Evolutionary conservation across 176 grass and related monocot genomes (phyloP).

Genomic region (Pontederia paniculata): DNA sequence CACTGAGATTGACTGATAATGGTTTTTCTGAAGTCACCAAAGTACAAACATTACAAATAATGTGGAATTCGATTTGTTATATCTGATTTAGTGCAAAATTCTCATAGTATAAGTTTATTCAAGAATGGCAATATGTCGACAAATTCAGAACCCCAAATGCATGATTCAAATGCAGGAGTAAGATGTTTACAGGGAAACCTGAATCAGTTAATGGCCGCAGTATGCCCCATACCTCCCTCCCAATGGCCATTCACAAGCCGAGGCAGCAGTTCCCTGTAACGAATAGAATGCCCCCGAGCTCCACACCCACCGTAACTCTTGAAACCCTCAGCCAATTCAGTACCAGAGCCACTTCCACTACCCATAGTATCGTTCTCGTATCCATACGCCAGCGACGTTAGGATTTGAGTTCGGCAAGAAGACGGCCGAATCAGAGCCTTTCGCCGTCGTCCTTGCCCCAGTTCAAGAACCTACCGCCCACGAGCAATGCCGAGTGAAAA

Average conservation of each 20-base stretch:
- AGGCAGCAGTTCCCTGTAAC: slow-evolving; percentile 70
- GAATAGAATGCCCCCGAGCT: slow-evolving; percentile 83
- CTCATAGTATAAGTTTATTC: too few relatives aligned
- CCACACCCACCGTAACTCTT: slow-evolving; percentile 99
- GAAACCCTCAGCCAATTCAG: slow-evolving; percentile 79
- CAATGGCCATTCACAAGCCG: slow-evolving; percentile 61
- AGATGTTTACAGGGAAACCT: slow-evolving; percentile 18
- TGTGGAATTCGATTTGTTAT: too few relatives aligned
- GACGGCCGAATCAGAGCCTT: slow-evolving; percentile 45
- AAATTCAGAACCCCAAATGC: too few relatives aligned
- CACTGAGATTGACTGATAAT: too few relatives aligned
- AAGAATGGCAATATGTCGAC: too few relatives aligned
- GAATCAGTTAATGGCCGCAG: slow-evolving; percentile 56
- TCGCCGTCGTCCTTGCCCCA: slow-evolving; percentile 95
- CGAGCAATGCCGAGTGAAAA: slow-evolving; percentile 67
- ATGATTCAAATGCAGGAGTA: neutral
- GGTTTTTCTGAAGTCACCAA: too few relatives aligned
- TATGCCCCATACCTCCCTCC: slow-evolving; percentile 82
- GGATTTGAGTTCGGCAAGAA: slow-evolving; percentile 62
- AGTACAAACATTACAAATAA: too few relatives aligned
- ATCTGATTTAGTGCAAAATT: too few relatives aligned
- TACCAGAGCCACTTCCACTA: slow-evolving; percentile 32
- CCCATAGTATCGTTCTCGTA: neutral
- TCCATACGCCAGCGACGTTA: slow-evolving; percentile 42
- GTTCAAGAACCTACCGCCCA: slow-evolving; percentile 55